Evolutionary conservation across 2,329 filamentous ascomycete species (phyloP).

Genomic region (Talaromyces funiculosus): DNA sequence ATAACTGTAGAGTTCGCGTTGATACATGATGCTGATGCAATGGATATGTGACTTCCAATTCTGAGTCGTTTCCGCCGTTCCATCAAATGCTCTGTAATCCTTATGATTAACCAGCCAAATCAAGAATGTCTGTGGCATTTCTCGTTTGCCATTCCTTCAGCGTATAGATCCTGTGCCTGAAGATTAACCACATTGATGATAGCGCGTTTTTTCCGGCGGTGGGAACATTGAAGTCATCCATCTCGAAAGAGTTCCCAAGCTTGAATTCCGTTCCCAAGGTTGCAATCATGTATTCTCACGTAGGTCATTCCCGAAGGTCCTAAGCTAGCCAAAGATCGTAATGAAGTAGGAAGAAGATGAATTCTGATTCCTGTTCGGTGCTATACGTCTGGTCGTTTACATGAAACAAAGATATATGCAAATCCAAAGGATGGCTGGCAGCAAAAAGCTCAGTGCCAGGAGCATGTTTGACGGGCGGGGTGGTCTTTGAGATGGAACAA

Average conservation of each 20-base stretch:
- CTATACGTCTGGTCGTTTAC: not conserved
- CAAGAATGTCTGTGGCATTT: not conserved
- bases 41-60: not conserved
- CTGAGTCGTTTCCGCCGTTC: too few relatives aligned
- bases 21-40: not conserved
- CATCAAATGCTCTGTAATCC: too few relatives aligned
- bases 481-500: not conserved
- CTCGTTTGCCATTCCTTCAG: not conserved
- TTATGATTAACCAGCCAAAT: not conserved
- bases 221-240: not conserved
- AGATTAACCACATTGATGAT: not conserved
- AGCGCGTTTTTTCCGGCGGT: not conserved
- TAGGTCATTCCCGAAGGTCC: not conserved
- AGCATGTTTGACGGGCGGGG: constrained; percentile 1
- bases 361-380: not conserved
- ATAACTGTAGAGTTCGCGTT: too few relatives aligned
- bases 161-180: not conserved
- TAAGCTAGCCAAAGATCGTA: not conserved
- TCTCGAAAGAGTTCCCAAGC: not conserved
- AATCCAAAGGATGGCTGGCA: constrained; percentile 13
- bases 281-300: not conserved
- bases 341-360: not conserved
- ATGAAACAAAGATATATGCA: constrained; percentile 14
- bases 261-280: not conserved
- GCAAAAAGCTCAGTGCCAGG: constrained; percentile 6